Conservation (phyloP, 1,284 basidiomycete genomes). For the Cryptococcus jaspeensis region DNA sequence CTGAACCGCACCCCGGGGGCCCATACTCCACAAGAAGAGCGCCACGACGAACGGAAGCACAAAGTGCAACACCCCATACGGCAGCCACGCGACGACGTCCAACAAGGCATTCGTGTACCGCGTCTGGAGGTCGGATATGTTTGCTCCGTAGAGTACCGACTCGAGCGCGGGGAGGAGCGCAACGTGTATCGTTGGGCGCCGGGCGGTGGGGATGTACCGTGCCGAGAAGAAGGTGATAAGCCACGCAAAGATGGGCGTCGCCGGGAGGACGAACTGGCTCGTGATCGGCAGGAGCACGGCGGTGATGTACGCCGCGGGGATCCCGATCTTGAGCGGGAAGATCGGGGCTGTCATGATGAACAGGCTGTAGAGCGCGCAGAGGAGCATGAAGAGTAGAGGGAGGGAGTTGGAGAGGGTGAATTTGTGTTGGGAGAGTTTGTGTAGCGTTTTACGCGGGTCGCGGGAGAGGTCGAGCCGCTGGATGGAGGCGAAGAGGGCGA, state of each 20-base stretch:
- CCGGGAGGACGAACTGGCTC: slow-evolving; percentile 88
- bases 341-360: slow-evolving; percentile 64
- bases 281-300: slow-evolving; percentile 81
- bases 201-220: slow-evolving; percentile 72
- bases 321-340: slow-evolving; percentile 69
- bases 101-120: slow-evolving; percentile 87
- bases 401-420: slow-evolving; percentile 64
- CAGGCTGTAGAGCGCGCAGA: slow-evolving; percentile 71
- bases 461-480: slow-evolving; percentile 72
- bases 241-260: slow-evolving; percentile 81
- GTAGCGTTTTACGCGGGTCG: slow-evolving; percentile 67
- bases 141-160: slow-evolving; percentile 90
- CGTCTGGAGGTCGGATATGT: slow-evolving; percentile 94
- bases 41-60: slow-evolving; percentile 76
- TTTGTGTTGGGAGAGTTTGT: slow-evolving; percentile 61
- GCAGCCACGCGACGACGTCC: slow-evolving; percentile 92
- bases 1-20: slow-evolving; percentile 73
- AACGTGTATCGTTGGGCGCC: slow-evolving; percentile 82
- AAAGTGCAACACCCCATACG: slow-evolving; percentile 93
- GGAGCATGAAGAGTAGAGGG: slow-evolving; percentile 59
- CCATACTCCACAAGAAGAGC: slow-evolving; percentile 73
- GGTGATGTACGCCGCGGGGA: slow-evolving; percentile 70
- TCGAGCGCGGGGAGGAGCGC: slow-evolving; percentile 91
- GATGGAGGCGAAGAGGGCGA: slow-evolving; percentile 43
- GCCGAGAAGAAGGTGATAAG: slow-evolving; percentile 82